Base-by-base conservation (phyloP, 1,284 basidiomycete genomes). In the Fomes fomentarius region DNA sequence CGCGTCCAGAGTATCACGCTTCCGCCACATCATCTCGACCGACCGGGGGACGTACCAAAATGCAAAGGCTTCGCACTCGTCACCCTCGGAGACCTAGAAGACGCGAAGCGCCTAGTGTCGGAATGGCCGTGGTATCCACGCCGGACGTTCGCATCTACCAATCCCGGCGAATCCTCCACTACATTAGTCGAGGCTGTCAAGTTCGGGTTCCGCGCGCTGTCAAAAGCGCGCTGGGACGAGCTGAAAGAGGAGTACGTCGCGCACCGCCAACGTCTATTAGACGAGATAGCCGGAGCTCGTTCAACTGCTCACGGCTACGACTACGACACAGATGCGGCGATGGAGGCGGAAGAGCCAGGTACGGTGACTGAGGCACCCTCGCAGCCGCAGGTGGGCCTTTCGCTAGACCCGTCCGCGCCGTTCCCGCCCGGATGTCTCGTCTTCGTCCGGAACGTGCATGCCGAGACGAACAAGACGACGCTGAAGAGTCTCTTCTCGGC, bases 31-130 rank as follows among this genome's bases (percentile, higher is more conserved):
- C 78, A 83, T 63, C 78, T 81, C 43, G 87, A 89, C 64, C 74
- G 75, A 51, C 76, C 78, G 0, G 77, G 71, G 2, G 75, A 78
- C 25, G 52, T 68, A 5, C 81, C 83, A 0, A 79, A 78, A 56
- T 86, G 79, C 68, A 91, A 86, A 73, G 86, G 86, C 0, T 91
- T 91, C 57, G 87, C 87, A 0, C 79, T 92, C 19, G 72, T 91
- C 43, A 81, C 80, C 0, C 71, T 91, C 35, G 67, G 74, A 0
- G 58, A 65, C 4, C 26, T 64, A 2, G 67, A 72, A 1, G 75
- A 82, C 34, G 75, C 72, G 4, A 69, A 78, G 8, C 57, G 65
- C 1, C 57, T 91, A 1, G 66, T 81, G 2, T 41, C 68, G 0
- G 60, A 63, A 14, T 92, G 87, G 86, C 82, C 83, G 3, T 92